Conservation (phyloP, 2,329 filamentous ascomycete genomes). For the Stromatinia cepivora region DNA sequence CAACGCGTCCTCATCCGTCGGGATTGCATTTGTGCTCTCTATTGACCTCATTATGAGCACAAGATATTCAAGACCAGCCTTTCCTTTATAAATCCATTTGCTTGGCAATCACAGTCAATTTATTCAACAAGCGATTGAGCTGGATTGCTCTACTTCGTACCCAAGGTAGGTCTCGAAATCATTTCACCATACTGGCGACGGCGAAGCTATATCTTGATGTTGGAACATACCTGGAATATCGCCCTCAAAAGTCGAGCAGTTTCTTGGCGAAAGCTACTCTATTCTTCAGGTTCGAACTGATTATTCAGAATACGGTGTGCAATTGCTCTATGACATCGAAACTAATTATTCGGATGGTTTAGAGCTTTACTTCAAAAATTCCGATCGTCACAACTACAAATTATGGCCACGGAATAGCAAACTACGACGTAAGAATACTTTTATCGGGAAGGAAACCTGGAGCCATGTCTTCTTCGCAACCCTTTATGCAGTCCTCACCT, state of each 20-base stretch:
- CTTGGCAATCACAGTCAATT: not conserved
- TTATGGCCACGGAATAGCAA: not conserved
- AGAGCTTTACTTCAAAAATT: not conserved
- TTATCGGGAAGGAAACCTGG: not conserved
- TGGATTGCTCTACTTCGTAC: not conserved
- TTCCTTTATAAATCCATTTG: not conserved
- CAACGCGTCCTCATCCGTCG: not conserved
- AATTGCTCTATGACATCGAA: not conserved
- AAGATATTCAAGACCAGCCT: not conserved
- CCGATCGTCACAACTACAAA: not conserved
- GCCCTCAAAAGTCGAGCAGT: not conserved
- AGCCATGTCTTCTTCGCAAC: constrained; percentile 50
- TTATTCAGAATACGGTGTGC: not conserved
- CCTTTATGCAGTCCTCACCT: constrained; percentile 49
- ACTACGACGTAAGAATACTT: not conserved
- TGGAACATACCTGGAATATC: not conserved
- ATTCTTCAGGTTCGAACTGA: not conserved
- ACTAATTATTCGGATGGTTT: not conserved
- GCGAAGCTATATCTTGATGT: not conserved
- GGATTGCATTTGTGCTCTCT: not conserved
- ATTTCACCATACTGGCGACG: not conserved
- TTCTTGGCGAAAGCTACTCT: not conserved
- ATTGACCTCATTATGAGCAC: no score
- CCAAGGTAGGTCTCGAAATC: not conserved
- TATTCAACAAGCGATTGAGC: not conserved